These are phyloP conservation scores for Chaetomium globosum DNA, from an alignment of 2,329 filamentous ascomycete species.

Conservation along the genomic window DNA sequence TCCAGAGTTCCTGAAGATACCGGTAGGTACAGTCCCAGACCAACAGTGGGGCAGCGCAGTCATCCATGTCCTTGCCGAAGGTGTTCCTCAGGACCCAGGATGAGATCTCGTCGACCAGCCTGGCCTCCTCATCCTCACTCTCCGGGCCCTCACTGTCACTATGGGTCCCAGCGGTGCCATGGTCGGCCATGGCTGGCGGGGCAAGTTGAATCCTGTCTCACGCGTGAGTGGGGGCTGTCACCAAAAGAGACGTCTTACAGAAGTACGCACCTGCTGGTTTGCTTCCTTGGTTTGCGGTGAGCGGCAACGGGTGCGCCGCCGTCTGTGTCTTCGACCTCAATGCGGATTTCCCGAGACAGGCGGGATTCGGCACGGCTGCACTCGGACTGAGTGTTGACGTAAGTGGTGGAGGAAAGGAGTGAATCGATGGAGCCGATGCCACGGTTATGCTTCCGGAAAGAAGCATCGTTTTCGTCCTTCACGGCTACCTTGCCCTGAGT, in stretches of 20 bases:
- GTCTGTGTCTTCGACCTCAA: conserved; percentile 30
- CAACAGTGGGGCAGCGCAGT: conserved; percentile 34
- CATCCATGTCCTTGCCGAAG: conserved; percentile 36
- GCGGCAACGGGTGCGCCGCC: conserved; percentile 14
- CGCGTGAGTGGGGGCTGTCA: conserved; percentile 14
- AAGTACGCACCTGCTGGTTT: conserved; percentile 25
- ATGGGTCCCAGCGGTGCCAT: conserved; percentile 14
- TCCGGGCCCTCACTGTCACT: conserved; percentile 24
- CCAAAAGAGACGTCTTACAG: neutral
- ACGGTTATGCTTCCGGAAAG: conserved; percentile 34
- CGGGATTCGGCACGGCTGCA: conserved; percentile 36
- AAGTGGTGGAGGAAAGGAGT: conserved; percentile 36
- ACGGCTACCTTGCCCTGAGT: conserved; percentile 21
- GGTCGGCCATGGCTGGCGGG: conserved; percentile 8
- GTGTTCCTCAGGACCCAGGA: conserved; percentile 35
- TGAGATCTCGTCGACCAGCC: conserved; percentile 34
- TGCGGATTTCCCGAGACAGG: conserved; percentile 32
- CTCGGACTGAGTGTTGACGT: conserved; percentile 37
- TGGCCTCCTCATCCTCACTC: conserved; percentile 28
- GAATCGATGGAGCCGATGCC: conserved; percentile 38
- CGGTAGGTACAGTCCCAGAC: conserved; percentile 36
- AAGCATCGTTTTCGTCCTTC: conserved; percentile 24
- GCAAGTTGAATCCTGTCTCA: conserved; percentile 20
- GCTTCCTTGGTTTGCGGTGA: conserved; percentile 16
- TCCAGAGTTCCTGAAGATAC: conserved; percentile 34